Evolutionary conservation across 176 grass and related monocot genomes (phyloP), one percentile per base, ranked within the genome.

Genomic region (Carex littledalei): DNA sequence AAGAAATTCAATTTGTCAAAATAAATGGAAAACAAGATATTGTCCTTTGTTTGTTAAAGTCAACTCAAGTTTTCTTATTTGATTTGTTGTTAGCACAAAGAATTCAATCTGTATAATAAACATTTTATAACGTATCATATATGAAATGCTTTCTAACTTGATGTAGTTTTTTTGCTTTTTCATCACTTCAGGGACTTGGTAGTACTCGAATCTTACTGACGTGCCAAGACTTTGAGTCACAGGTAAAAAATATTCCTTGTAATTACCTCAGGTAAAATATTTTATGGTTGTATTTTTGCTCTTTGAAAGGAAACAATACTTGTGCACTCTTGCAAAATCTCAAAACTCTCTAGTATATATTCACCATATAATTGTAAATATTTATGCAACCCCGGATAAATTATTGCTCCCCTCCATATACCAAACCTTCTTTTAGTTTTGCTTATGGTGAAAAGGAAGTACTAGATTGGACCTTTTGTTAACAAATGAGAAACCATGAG

Each of bases 141-240:
- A 67, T 64, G 55, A 57, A 73, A 60, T 89, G 11, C 37, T 78
- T 32, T 53, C 81, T 31, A 29, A 54, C 15, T 75, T 57, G 61
- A 77, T 81, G 37, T 74, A 58, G 55, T 14, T 86, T 79, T 76
- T 76, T 60, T 18, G 35, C 82, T 87, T 35, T 69, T 85, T 77
- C 0, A 63, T 67, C 62, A n/a, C 85, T 87, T 45, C 90, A 92
- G 90, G 87, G 90, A 69, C 82, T 92, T 73, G 76, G 22, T 58
- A 84, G 57, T 29, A 89, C 90, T 83, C 67, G 87, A 62, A 83
- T 92, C 86, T 72, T 89, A 65, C 12, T 92, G 67, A 89, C 90
- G 17, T 92, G 90, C 76, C 87, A 92, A 80, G 90, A 87, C 82
- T 85, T 92, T 43, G 71, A 56, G 84, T 83, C 85, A 58, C 85